Base-by-base conservation (phyloP, 176 grass and related monocot genomes). In the Raddia distichophylla region DNA sequence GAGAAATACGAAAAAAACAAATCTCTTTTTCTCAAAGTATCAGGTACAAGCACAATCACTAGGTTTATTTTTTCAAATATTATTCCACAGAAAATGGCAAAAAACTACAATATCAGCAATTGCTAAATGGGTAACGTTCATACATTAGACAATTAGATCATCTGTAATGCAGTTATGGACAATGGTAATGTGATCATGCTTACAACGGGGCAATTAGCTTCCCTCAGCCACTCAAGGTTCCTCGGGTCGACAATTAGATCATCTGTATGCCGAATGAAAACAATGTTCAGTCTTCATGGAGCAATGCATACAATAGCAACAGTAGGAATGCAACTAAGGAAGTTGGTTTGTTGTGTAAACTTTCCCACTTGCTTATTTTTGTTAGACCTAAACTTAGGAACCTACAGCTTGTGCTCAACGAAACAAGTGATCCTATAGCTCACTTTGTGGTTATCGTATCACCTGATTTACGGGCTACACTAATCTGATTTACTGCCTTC, bases 231-330 rank as follows among this genome's bases (percentile, higher is more conserved):
- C 82, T 98, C 95, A 59, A 98, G 69, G 80, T 94, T 98, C 80
- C 95, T 94, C 89, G 95, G 95, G 72, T 98, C 95, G 77, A 98
- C 89, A 87, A 98, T 79, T 77, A 98, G 82, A 91, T 98, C 95
- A 89, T 93, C 95, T 98, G 84, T 46, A 40, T 70, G 60, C 58
- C 22, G 22, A 60, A 83, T 57, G 77, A 62, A 58, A 72, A 79
- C 5, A 88, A 37, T 71, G 33, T 22, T 60, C 43, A 73, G 10
- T 17, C 12, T 49, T 67, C 22, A 17, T 73, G 50, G 33, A 74
- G 22, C 17, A 74, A 66, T 5, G 16, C 12, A 48, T 16, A 72
- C 14, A 78, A 74, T 18, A 80, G 34, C 8, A 48, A 22, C n/a
- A 55, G 33, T n/a, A 80, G 63, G 63, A 20, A 49, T 27, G 32